Percentiles rank a stretch among this genome's conserved stretches.
phyloP scores from a whole-genome alignment of 176 grass and related monocot species.

The Oryza glumipatula region DNA sequence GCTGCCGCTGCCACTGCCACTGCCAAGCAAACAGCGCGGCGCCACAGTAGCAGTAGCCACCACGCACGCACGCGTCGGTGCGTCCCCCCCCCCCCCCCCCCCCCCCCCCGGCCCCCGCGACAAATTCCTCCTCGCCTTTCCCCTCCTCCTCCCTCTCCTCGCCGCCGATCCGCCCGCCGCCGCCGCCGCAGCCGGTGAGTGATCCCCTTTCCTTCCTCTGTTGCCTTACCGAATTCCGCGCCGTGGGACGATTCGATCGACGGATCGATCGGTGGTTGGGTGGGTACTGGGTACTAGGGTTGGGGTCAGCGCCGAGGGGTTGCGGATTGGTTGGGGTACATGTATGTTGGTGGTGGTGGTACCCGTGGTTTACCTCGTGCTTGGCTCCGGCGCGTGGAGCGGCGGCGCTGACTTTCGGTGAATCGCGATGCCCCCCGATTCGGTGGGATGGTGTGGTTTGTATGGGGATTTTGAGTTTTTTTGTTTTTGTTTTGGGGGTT shows the following conservation, averaged over 20 bases:
- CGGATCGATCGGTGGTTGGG: background rate
- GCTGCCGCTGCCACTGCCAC: too few species aligned
- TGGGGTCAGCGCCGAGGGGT: background rate
- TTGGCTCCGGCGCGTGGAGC: too few species aligned
- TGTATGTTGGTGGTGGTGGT: too few species aligned
- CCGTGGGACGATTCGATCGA: constrained; percentile 14
- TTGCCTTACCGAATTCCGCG: background rate
- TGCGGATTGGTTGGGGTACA: too few species aligned
- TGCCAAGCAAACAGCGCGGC: constrained; percentile 2
- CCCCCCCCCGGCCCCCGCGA: background rate
- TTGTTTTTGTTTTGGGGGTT: background rate
- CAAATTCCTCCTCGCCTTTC: constrained; percentile 21
- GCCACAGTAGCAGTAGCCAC: constrained; percentile 20
- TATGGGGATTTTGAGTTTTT: background rate
- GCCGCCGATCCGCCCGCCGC: background rate
- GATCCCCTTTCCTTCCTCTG: background rate
- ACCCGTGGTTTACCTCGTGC: too few species aligned
- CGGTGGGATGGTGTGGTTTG: background rate
- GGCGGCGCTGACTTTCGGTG: background rate
- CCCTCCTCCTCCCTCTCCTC: background rate
- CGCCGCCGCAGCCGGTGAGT: constrained; percentile 27
- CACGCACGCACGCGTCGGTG: too few species aligned
- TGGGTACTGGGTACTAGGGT: background rate
- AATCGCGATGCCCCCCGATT: background rate
- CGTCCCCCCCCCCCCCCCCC: too few species aligned